Base-by-base conservation (phyloP, 164 flowering plant species). In the Nymphaea colorata region DNA sequence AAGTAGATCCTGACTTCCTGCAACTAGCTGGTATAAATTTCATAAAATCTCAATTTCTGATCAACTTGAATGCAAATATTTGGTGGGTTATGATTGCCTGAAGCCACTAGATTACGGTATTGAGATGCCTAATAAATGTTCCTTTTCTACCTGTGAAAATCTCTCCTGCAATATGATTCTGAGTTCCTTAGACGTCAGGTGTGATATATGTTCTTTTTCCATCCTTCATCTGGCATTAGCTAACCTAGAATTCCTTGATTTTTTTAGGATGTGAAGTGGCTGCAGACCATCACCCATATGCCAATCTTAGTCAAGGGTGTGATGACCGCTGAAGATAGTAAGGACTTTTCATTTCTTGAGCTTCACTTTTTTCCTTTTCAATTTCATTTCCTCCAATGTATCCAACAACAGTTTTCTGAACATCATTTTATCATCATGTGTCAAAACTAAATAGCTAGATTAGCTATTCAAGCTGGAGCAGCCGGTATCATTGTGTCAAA, bases 251-350 rank as follows among this genome's bases (percentile, higher is more conserved):
- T 17, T 61, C 64, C 6, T 73, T 64, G 65, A 53, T 70, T 73
- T 64, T 62, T 3, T 63, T 82, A 93, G 98, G 98, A 93, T 76
- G 83, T 93, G 70, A 74, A 86, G 80, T 91, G 98, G 97, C 86
- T 91, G 69, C 89, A 93, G 77, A 84, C 94, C 66, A 89, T 93
- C 68, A 93, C 98, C 61, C 16, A 60, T 4, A 64, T 93, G 81
- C 98, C 96, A 64, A 91, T 94, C 71, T 79, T 94, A 14, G 86
- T 94, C 68, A 94, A 91, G 85, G 98, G 97, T 70, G 96, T 91
- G 2, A 43, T 93, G 61, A 93, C 97, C 64, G 96, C 91, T 62
- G 97, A 93, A 71, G 97, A 93, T 76, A 77, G 97, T 93, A 80
- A 76, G 87, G 41, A 66, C 8, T 66, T 42, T 41, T 61, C 64